phyloP scores from a whole-genome alignment of 352 stramenopile species.

The Phytophthora europaea region DNA sequence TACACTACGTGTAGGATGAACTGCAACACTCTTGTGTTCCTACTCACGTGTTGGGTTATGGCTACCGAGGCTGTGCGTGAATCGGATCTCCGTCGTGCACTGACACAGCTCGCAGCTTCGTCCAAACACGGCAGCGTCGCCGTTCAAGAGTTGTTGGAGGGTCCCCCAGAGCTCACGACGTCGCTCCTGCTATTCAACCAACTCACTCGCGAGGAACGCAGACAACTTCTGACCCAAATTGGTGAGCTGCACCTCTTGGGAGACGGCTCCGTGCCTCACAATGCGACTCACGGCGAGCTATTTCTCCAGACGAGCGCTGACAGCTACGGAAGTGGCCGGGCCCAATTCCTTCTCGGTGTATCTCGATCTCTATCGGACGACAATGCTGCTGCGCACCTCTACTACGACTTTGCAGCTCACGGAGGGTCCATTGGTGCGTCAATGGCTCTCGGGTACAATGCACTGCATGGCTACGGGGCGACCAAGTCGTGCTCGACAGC shows the following conservation, averaged over 20 bases:
- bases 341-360: conserved; percentile 62
- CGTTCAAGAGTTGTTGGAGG: conserved; percentile 28
- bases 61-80: conserved; percentile 13
- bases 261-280: conserved; percentile 12
- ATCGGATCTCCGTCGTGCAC: conserved; percentile 21
- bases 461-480: conserved; percentile 62
- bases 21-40: conserved; percentile 12
- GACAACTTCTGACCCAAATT: conserved; percentile 47
- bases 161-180: conserved; percentile 22
- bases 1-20: conserved; percentile 3
- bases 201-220: conserved; percentile 26
- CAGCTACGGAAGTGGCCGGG: conserved; percentile 26
- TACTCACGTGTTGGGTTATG: conserved; percentile 19
- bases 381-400: conserved; percentile 40
- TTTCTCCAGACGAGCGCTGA: conserved; percentile 60
- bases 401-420: conserved; percentile 70
- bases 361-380: conserved; percentile 30
- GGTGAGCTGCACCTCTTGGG: conserved; percentile 51
- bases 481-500: conserved; percentile 62
- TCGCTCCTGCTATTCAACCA: conserved; percentile 35
- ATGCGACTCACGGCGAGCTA: conserved; percentile 29
- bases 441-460: conserved; percentile 81
- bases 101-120: conserved; percentile 26
- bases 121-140: background rate
- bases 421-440: conserved; percentile 49